A percentile compares a stretch with the other conserved stretches of the same genome.
Conservation (phyloP, 2,329 filamentous ascomycete genomes). For the Didymella arachidicola region DNA sequence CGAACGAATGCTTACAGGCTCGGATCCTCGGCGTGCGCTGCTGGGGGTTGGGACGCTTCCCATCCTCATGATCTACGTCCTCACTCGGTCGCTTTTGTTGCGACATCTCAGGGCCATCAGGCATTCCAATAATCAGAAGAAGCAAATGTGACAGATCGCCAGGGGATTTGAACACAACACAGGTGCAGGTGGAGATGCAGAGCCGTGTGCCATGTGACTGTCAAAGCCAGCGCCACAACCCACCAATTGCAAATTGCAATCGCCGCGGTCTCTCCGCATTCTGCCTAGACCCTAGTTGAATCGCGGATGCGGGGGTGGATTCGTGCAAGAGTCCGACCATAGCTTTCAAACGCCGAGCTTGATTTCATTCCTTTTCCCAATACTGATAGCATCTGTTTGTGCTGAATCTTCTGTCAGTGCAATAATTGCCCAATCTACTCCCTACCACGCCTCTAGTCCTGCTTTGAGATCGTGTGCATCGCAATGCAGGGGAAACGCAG, state of each 20-base stretch:
- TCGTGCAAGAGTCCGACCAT: slow-evolving; percentile 8
- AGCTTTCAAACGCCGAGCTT: neutral
- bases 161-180: slow-evolving; percentile 12
- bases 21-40: slow-evolving; percentile 36
- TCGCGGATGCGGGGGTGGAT: slow-evolving; percentile 11
- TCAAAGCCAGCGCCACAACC: slow-evolving; percentile 20
- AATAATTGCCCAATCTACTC: neutral
- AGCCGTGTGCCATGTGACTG: slow-evolving; percentile 20
- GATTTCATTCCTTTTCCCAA: neutral
- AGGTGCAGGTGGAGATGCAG: slow-evolving; percentile 20
- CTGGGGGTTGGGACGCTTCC: slow-evolving; percentile 35
- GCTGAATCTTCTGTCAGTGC: neutral
- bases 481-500: neutral
- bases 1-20: slow-evolving; percentile 34
- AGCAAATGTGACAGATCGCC: slow-evolving; percentile 21
- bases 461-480: neutral
- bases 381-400: neutral
- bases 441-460: neutral
- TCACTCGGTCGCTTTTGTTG: slow-evolving; percentile 41
- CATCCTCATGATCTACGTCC: slow-evolving; percentile 40
- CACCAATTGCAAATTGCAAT: slow-evolving; percentile 20
- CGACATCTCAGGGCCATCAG: slow-evolving; percentile 70
- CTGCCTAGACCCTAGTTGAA: slow-evolving; percentile 4
- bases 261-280: slow-evolving; percentile 16
- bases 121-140: slow-evolving; percentile 9